A percentile compares a stretch with the other conserved stretches of the same genome.
These are phyloP conservation scores for Casuarina cunninghamiana DNA, from an alignment of 306 rosid species.

Conservation along the genomic window DNA sequence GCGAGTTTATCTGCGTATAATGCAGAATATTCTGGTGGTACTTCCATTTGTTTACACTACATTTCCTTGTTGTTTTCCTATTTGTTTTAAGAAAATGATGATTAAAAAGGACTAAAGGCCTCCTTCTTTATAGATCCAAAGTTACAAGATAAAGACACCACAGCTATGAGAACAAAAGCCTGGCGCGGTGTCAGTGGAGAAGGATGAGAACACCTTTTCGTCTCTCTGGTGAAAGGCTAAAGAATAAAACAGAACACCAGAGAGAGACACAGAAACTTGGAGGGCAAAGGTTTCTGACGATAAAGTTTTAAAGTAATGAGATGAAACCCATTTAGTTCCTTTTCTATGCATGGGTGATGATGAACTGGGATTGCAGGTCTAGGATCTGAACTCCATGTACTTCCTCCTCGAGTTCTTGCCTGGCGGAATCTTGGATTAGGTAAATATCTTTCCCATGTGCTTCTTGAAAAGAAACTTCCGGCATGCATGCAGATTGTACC, in stretches of 20 bases:
- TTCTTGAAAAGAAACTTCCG: not conserved
- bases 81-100: not conserved
- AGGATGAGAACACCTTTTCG: slow-evolving; percentile 3
- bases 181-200: not conserved
- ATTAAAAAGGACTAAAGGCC: slow-evolving; percentile 3
- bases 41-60: not conserved
- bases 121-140: not conserved
- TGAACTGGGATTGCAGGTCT: slow-evolving; percentile 8
- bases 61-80: not conserved
- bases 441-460: slow-evolving; percentile 1
- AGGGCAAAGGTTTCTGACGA: not conserved
- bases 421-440: not conserved
- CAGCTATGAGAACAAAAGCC: not conserved
- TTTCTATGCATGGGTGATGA: not conserved
- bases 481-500: not conserved
- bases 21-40: too few relatives aligned
- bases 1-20: not conserved
- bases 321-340: not conserved
- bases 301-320: not conserved
- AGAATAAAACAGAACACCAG: slow-evolving; percentile 10
- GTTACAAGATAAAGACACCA: not conserved
- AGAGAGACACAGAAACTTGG: not conserved
- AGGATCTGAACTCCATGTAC: slow-evolving; percentile 11
- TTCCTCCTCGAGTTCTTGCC: not conserved
- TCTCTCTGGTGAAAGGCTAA: not conserved